Percentiles rank a stretch among this genome's conserved stretches.
Conservation (phyloP, 2,329 filamentous ascomycete species). For the Neophaeococcomyces mojaviensis region DNA sequence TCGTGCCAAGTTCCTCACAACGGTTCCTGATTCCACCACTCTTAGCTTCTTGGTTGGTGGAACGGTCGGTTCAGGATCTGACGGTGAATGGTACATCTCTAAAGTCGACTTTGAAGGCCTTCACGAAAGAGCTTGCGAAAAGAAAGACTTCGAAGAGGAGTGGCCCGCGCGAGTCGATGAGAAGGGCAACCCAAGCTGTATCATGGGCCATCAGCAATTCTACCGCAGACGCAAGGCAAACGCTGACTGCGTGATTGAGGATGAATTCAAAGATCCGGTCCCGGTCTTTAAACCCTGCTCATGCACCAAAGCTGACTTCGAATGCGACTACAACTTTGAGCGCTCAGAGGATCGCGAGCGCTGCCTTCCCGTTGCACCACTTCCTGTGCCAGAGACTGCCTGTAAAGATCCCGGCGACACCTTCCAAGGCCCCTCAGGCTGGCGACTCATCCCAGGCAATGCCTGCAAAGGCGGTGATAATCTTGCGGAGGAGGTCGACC, state of each 20-base stretch:
- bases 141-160: conserved; percentile 65
- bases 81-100: conserved; percentile 55
- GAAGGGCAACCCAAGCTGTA: conserved; percentile 71
- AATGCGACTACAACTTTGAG: conserved; percentile 91
- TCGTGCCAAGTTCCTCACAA: conserved; percentile 67
- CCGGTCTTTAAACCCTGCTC: conserved; percentile 67
- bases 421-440: conserved; percentile 82
- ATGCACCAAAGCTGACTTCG: conserved; percentile 78
- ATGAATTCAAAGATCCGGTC: conserved; percentile 72
- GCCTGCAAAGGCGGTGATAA: conserved; percentile 57
- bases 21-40: conserved; percentile 85
- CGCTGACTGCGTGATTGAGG: conserved; percentile 79
- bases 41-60: conserved; percentile 81
- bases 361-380: conserved; percentile 58
- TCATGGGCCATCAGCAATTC: conserved; percentile 93
- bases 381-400: conserved; percentile 61
- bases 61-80: conserved; percentile 44
- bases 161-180: conserved; percentile 81
- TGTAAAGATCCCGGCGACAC: conserved; percentile 66
- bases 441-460: conserved; percentile 82
- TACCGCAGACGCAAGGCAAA: conserved; percentile 79
- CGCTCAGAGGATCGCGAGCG: conserved; percentile 55
- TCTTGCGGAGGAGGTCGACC: conserved; percentile 66
- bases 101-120: conserved; percentile 77
- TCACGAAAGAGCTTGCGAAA: conserved; percentile 69